Evolutionary conservation across 106 monocot species (phyloP).

Genomic region (Dendrobium chrysotoxum): DNA sequence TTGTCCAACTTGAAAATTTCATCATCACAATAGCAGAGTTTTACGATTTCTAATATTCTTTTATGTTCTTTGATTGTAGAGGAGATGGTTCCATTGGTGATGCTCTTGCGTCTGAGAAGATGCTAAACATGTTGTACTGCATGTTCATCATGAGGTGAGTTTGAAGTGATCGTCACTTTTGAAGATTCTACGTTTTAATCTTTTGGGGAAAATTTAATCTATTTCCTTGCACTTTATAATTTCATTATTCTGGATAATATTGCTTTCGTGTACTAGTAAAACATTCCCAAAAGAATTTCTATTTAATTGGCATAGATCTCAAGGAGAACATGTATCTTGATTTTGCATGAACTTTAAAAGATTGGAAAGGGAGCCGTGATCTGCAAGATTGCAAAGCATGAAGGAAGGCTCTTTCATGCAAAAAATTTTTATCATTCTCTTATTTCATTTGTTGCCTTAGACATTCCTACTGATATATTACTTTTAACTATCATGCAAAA

Average conservation of each 20-base stretch:
- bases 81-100: slow-evolving; percentile 13
- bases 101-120: slow-evolving; percentile 45
- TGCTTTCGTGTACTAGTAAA: neutral
- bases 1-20: neutral
- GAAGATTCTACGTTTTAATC: neutral
- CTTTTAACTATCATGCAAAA: neutral
- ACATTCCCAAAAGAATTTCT: neutral
- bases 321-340: neutral
- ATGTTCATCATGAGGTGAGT: slow-evolving; percentile 81
- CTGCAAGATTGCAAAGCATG: neutral
- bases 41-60: neutral
- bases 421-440: too few relatives aligned
- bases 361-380: neutral
- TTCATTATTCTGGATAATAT: neutral
- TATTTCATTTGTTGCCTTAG: too few relatives aligned
- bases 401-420: neutral
- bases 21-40: neutral
- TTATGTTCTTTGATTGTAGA: slow-evolving; percentile 25
- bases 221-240: neutral
- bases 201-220: neutral
- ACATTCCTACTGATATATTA: neutral
- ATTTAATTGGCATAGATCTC: neutral
- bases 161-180: neutral
- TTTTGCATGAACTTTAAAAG: neutral
- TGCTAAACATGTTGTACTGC: slow-evolving; percentile 77